Base-by-base conservation (phyloP, 805 yeast species). In the Wickerhamomyces bisporus region DNA sequence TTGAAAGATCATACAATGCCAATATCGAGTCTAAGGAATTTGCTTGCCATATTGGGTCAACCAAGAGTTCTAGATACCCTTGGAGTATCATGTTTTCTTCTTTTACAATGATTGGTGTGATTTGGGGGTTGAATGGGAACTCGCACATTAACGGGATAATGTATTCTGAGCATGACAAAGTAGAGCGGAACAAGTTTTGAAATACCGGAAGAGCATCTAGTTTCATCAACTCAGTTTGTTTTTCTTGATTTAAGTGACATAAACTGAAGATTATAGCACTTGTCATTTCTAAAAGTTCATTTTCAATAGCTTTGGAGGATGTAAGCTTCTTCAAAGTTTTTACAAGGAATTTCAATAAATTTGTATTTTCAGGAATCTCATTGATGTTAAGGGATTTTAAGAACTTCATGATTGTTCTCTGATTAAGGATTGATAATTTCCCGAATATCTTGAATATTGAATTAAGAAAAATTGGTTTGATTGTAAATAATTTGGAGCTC, bases 41-140 rank as follows among this genome's bases (percentile, higher is more conserved):
- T 16, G 74, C 68, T 44, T 70, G 74, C 78, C 78, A 73, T 34
- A 68, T 65, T 5, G 77, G 74, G 44, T 71, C 74, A 18, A 65
- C 41, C 13, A 73, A 50, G 6, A 72, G 49, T 19, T 60, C 60
- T 34, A 57, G 50, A 41, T 68, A 63, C 12, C 58, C 50, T 9
- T 60, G 43, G 10, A 71, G 47, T 14, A 64, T 58, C 2, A 30
- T 38, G 6, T 16, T 5, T 32, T 58, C 46, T 28, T 54, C 53
- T n/a, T 53, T 38, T 26, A 66, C 47, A 4, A 51, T 47, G 11
- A 40, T 46, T 20, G 65, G 43, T 2, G 67, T 66, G 21, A 53
- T 45, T 2, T 52, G 45, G 17, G 55, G 64, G 43, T 75, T 70
- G 41, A 66, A 56, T 1, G 68, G 67, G 31, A 73, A 55, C 41